A percentile compares a stretch with the other conserved stretches of the same genome.
phyloP scores from a whole-genome alignment of 805 yeast genomes.

The Candida krabiensis region DNA sequence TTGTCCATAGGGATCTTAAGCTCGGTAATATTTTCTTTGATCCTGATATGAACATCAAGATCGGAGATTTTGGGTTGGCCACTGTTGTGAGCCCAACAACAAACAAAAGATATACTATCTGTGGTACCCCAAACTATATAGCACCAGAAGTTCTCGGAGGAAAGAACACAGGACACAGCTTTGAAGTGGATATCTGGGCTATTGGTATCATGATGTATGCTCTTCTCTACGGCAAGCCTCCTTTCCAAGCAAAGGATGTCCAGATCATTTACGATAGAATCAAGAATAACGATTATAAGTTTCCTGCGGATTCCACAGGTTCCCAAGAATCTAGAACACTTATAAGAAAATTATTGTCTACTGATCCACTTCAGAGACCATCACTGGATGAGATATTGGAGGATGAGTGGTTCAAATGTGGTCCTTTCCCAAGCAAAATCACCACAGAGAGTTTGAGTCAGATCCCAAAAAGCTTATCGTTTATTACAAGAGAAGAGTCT shows the following conservation, averaged over 20 bases:
- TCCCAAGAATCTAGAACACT: constrained; percentile 72
- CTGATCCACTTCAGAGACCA: constrained; percentile 83
- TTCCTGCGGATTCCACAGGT: constrained; percentile 62
- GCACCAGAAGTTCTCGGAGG: constrained; percentile 97
- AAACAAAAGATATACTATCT: constrained; percentile 86
- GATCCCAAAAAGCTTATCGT: constrained; percentile 57
- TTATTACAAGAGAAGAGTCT: constrained; percentile 60
- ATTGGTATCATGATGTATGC: constrained; percentile 96
- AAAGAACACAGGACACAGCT: constrained; percentile 84
- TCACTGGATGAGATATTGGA: constrained; percentile 73
- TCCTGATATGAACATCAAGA: constrained; percentile 88
- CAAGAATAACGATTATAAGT: constrained; percentile 73
- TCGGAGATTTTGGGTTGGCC: constrained; percentile 99
- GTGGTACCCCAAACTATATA: constrained; percentile 98
- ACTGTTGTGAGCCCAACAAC: constrained; percentile 70
- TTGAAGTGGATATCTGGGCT: constrained; percentile 97
- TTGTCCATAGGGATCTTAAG: constrained; percentile 93
- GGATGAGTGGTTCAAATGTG: constrained; percentile 79
- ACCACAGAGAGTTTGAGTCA: constrained; percentile 61
- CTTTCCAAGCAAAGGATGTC: constrained; percentile 95
- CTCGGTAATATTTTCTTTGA: constrained; percentile 95
- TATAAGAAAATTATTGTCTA: constrained; percentile 68
- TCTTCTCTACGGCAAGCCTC: constrained; percentile 90
- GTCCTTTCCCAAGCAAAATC: constrained; percentile 74
- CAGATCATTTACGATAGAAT: constrained; percentile 90